Conservation (phyloP, 208 protist species). For the Leishmania amazonensis region DNA sequence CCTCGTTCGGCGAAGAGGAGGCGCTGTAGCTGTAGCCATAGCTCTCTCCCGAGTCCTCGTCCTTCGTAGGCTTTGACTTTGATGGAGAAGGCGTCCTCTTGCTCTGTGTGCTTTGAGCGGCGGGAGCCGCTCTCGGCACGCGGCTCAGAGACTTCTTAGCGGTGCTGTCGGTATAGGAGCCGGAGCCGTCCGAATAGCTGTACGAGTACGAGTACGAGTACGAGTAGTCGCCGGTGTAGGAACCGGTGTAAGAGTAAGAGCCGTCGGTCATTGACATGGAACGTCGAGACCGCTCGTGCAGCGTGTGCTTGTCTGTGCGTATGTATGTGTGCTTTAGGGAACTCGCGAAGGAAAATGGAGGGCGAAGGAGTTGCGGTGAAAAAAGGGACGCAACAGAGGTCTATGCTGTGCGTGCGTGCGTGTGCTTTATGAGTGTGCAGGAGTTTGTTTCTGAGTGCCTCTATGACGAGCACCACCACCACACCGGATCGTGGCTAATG, state of each 20-base stretch:
- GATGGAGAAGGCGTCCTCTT: background rate
- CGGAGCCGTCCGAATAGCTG: slow-evolving; percentile 23
- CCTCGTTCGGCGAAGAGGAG: slow-evolving; percentile 8
- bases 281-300: background rate
- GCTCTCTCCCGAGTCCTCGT: background rate
- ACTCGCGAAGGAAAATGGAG: background rate
- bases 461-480: background rate
- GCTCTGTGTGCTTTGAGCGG: background rate
- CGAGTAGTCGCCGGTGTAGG: slow-evolving; percentile 37
- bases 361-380: background rate
- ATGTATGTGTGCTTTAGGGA: background rate
- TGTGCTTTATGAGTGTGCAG: background rate
- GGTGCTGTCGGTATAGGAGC: slow-evolving; percentile 2
- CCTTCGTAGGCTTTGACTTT: background rate
- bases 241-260: slow-evolving; percentile 43
- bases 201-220: slow-evolving; percentile 45
- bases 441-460: background rate
- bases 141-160: background rate
- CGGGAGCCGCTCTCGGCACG: background rate
- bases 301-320: background rate
- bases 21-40: slow-evolving; percentile 35
- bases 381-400: background rate
- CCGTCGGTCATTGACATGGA: slow-evolving; percentile 24
- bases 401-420: slow-evolving; percentile 6
- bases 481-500: background rate